Percentiles rank a stretch among this genome's conserved stretches.
phyloP scores from a whole-genome alignment of 306 rosid genomes.

The Rosa chinensis region DNA sequence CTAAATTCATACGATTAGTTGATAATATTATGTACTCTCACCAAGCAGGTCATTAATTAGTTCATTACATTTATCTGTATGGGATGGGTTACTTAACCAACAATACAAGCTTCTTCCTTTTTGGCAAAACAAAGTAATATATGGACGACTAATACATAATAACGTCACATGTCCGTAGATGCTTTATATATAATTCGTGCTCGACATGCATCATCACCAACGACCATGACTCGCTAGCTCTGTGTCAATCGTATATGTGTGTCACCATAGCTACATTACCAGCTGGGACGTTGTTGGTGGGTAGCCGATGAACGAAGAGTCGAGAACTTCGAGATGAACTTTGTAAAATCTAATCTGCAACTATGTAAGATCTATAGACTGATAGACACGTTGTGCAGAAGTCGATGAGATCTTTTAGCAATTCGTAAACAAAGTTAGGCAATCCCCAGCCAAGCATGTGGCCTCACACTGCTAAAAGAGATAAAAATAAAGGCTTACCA shows the following conservation, averaged over 20 bases:
- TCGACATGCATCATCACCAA: not conserved
- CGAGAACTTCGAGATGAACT: not conserved
- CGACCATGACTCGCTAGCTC: not conserved
- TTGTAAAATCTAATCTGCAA: not conserved
- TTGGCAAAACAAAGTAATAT: not conserved
- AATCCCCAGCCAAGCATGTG: constrained; percentile 20
- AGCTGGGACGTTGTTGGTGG: not conserved
- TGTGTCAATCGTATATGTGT: not conserved
- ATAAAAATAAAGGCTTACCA: constrained; percentile 14
- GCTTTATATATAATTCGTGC: too few species aligned
- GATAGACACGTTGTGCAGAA: not conserved
- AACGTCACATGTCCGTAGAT: too few species aligned
- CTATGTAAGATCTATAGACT: not conserved
- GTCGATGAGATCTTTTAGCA: not conserved
- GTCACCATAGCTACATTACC: not conserved
- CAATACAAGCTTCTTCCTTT: not conserved
- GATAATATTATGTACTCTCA: not conserved
- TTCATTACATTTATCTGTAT: not conserved
- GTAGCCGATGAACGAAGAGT: not conserved
- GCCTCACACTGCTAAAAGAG: constrained; percentile 15
- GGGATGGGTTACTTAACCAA: not conserved
- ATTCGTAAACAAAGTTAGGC: not conserved
- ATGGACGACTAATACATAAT: too few species aligned
- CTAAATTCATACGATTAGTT: not conserved
- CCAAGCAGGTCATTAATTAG: not conserved